Evolutionary conservation across 2,329 filamentous ascomycete genomes (phyloP).

Genomic region (Calonectria hongkongensis): DNA sequence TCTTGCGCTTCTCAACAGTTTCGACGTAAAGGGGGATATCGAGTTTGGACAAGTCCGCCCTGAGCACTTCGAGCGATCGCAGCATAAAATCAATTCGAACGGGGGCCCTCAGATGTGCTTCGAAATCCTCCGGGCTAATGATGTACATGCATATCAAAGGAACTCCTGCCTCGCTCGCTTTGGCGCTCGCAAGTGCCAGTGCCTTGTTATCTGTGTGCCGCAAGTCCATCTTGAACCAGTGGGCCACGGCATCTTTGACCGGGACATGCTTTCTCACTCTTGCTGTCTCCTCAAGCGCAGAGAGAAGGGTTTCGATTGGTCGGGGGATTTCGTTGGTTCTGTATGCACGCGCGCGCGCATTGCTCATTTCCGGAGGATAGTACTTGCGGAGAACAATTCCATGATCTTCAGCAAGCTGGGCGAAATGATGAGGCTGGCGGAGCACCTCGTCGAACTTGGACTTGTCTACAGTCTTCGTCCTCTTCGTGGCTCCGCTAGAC

Average conservation of each 20-base stretch:
- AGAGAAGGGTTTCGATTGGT: constrained; percentile 81
- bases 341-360: constrained; percentile 84
- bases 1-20: constrained; percentile 79
- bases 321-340: constrained; percentile 80
- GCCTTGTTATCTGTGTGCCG: constrained; percentile 84
- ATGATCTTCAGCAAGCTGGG: constrained; percentile 68
- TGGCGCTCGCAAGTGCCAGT: constrained; percentile 78
- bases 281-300: constrained; percentile 77
- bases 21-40: constrained; percentile 88
- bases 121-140: constrained; percentile 87
- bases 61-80: constrained; percentile 80
- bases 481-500: constrained; percentile 56
- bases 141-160: constrained; percentile 87
- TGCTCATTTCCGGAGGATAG: constrained; percentile 92
- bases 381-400: constrained; percentile 83
- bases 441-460: constrained; percentile 57
- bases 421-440: constrained; percentile 67
- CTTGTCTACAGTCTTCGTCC: constrained; percentile 57
- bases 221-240: constrained; percentile 94
- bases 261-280: constrained; percentile 70
- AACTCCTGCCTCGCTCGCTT: constrained; percentile 79
- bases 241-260: constrained; percentile 80
- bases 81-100: constrained; percentile 87
- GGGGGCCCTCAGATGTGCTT: constrained; percentile 85
- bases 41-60: constrained; percentile 79